A percentile compares a stretch with the other conserved stretches of the same genome.
Evolutionary conservation across 768 basidiomycete genomes (phyloP).

Genomic region (Punctularia strigosozonata): DNA sequence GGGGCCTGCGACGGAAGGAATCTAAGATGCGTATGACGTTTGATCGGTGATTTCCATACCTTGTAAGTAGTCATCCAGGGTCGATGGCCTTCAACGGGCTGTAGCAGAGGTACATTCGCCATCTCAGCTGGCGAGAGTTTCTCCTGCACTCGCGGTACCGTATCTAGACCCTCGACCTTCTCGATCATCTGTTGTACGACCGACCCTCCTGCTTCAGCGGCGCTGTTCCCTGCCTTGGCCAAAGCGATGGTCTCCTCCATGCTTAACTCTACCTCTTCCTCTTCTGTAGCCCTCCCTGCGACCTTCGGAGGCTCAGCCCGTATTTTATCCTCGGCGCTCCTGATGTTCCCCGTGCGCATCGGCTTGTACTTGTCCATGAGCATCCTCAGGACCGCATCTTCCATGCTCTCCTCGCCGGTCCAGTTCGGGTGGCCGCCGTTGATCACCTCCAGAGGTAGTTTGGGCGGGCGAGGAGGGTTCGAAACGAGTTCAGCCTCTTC

Average conservation of each 20-base stretch:
- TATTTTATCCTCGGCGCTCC: constrained; percentile 56
- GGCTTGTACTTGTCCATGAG: constrained; percentile 83
- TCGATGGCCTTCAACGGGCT: constrained; percentile 41
- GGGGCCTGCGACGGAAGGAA: no score
- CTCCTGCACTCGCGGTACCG: background rate
- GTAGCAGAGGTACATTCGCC: constrained; percentile 38
- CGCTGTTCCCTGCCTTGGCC: constrained; percentile 1
- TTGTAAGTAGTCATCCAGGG: constrained; percentile 67
- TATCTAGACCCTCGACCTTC: constrained; percentile 1
- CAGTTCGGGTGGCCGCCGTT: constrained; percentile 52
- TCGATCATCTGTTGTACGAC: constrained; percentile 7
- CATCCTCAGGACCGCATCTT: constrained; percentile 72
- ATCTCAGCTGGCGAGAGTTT: no score
- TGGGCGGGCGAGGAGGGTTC: constrained; percentile 5
- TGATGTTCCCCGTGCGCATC: constrained; percentile 45
- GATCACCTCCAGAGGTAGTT: constrained; percentile 15
- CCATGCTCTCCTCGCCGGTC: constrained; percentile 64
- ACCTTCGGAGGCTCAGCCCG: constrained; percentile 35
- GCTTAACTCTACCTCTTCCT: constrained; percentile 2
- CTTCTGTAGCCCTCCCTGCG: constrained; percentile 10
- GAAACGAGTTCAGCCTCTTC: constrained; percentile 33
- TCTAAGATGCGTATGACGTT: no score
- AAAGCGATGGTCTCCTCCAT: background rate
- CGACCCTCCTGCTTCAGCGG: constrained; percentile 2
- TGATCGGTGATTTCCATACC: no score